These are phyloP conservation scores for Nicotiana obtusifolia DNA, from an alignment of 257 asterid genomes.

Conservation along the genomic window DNA sequence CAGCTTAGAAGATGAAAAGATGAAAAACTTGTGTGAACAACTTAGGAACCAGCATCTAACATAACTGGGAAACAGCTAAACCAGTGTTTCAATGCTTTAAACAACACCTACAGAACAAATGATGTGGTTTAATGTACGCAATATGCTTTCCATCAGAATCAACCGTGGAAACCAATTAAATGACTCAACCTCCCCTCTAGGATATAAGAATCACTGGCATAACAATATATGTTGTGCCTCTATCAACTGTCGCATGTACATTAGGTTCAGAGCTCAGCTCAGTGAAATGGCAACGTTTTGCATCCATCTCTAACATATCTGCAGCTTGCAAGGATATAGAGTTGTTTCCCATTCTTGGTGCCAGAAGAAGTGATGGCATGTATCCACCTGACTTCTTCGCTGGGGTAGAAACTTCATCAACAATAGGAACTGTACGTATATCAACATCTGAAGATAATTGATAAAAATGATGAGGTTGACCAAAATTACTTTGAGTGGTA, in stretches of 20 bases:
- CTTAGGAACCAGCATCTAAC: not conserved
- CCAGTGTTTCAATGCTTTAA: not conserved
- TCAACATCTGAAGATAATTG: conserved; percentile 28
- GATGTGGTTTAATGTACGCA: not conserved
- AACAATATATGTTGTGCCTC: not conserved
- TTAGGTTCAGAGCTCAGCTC: conserved; percentile 61
- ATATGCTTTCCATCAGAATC: not conserved
- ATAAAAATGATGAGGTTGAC: conserved; percentile 29
- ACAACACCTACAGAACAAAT: conserved; percentile 4
- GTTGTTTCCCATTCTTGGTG: conserved; percentile 43
- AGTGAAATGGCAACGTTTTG: conserved; percentile 35
- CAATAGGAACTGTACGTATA: conserved; percentile 29
- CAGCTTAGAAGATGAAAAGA: not conserved
- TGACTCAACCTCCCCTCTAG: not conserved
- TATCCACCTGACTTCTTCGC: conserved; percentile 90
- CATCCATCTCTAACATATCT: conserved; percentile 22
- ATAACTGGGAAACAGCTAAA: conserved; percentile 1
- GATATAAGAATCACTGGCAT: not conserved
- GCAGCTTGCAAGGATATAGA: conserved; percentile 11
- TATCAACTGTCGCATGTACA: not conserved
- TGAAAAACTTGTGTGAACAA: not conserved
- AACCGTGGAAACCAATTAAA: not conserved
- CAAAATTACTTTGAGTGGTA: conserved; percentile 32
- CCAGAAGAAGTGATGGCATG: conserved; percentile 63
- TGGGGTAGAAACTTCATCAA: conserved; percentile 90